Percentiles rank a stretch among this genome's conserved stretches.
phyloP scores from a whole-genome alignment of 2,329 filamentous ascomycete genomes.

The Talaromyces sp. region DNA sequence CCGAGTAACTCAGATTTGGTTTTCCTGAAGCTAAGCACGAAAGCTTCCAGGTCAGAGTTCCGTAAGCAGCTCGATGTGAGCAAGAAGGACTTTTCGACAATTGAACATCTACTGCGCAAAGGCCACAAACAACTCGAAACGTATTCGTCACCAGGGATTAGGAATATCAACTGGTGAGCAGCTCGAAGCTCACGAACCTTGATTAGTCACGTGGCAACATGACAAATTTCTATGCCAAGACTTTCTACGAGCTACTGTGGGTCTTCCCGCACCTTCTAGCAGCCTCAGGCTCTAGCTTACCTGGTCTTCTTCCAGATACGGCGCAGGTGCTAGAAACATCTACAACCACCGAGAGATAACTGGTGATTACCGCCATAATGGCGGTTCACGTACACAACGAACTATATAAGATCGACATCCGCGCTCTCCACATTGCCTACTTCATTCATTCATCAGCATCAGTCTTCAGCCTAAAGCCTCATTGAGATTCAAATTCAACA shows the following conservation, averaged over 20 bases:
- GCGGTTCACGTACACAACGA: neutral
- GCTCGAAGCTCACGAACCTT: neutral
- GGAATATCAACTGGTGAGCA: slow-evolving; percentile 57
- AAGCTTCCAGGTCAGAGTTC: slow-evolving; percentile 65
- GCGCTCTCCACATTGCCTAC: neutral
- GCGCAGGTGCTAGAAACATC: slow-evolving; percentile 7
- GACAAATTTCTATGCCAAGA: neutral
- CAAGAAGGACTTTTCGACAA: slow-evolving; percentile 80
- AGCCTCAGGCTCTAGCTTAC: neutral
- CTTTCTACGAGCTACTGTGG: slow-evolving; percentile 5
- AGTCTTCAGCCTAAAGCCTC: neutral
- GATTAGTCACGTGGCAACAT: slow-evolving; percentile 14
- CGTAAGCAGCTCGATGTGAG: slow-evolving; percentile 64
- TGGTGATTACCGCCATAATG: neutral
- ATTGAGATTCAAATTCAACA: neutral
- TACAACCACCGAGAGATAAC: neutral
- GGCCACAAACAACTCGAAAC: slow-evolving; percentile 77
- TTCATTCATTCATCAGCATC: slow-evolving; percentile 1
- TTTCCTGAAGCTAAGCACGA: slow-evolving; percentile 6
- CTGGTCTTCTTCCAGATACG: neutral
- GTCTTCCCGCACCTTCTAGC: slow-evolving; percentile 9
- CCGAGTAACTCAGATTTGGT: neutral
- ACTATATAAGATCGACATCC: slow-evolving; percentile 7
- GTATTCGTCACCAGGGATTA: slow-evolving; percentile 76
- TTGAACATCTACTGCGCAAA: slow-evolving; percentile 81